Conservation (phyloP, 768 basidiomycete species). For the Russula earlei region DNA sequence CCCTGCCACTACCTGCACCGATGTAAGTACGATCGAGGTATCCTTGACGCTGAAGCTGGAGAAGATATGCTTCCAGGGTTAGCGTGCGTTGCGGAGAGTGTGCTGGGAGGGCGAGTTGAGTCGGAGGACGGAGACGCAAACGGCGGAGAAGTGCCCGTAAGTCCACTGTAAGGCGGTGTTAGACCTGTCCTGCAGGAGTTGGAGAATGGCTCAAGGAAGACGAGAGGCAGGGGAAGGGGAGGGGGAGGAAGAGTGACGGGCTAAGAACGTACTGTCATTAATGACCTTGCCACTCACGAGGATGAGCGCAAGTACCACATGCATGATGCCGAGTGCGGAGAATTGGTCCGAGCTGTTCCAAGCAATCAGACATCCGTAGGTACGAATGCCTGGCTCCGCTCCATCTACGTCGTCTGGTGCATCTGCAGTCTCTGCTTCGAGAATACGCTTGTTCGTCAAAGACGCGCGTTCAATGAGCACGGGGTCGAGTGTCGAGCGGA, state of each 20-base stretch:
- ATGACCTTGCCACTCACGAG: constrained; percentile 72
- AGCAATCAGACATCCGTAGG: constrained; percentile 61
- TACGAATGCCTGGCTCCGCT: constrained; percentile 35
- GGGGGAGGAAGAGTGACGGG: not conserved
- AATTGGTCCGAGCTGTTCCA: constrained; percentile 65
- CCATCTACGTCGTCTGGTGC: constrained; percentile 45
- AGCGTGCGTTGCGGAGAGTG: constrained; percentile 42
- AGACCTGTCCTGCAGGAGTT: not conserved
- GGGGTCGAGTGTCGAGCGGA: constrained; percentile 64
- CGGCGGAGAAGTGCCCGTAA: constrained; percentile 61
- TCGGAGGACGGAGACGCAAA: constrained; percentile 48
- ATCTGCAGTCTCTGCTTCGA: constrained; percentile 39
- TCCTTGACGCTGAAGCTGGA: constrained; percentile 52
- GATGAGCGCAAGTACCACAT: constrained; percentile 74
- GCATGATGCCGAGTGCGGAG: constrained; percentile 61
- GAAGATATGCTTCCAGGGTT: constrained; percentile 58
- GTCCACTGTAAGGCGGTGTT: constrained; percentile 40
- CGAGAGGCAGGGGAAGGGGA: not conserved
- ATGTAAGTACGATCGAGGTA: constrained; percentile 65
- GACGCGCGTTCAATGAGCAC: constrained; percentile 53
- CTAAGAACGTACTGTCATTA: constrained; percentile 51
- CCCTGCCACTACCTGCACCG: constrained; percentile 34
- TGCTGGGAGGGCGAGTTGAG: constrained; percentile 41
- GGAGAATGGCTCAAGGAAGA: not conserved
- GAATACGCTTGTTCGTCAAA: constrained; percentile 34